A percentile compares a stretch with the other conserved stretches of the same genome.
These are phyloP conservation scores for Pythium aristosporum DNA, from an alignment of 352 stramenopile species.

Conservation along the genomic window DNA sequence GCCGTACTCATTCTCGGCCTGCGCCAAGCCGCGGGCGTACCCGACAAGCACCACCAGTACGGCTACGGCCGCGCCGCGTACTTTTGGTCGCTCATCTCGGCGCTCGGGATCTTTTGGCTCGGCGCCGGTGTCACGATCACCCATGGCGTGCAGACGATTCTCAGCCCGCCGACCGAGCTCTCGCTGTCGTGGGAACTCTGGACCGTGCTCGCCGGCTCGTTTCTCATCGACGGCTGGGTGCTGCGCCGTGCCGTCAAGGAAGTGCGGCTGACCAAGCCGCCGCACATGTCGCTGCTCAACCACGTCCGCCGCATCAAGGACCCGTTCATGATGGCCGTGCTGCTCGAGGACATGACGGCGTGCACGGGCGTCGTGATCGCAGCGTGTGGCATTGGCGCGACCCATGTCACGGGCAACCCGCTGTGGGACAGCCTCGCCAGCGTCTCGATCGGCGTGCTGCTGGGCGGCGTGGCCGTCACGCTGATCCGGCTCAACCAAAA, in stretches of 20 bases:
- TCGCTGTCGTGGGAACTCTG: conserved; percentile 90
- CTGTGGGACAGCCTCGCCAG: conserved; percentile 96
- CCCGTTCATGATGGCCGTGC: conserved; percentile 96
- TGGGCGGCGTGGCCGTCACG: conserved; percentile 93
- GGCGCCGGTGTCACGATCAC: conserved; percentile 95
- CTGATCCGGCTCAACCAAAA: conserved; percentile 94
- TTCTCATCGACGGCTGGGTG: conserved; percentile 96
- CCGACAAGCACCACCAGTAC: conserved; percentile 96
- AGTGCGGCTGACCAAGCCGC: conserved; percentile 73
- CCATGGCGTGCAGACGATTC: conserved; percentile 86
- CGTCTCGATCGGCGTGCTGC: conserved; percentile 92
- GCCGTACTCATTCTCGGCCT: conserved; percentile 86
- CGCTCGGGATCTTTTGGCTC: conserved; percentile 98
- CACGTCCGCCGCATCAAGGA: conserved; percentile 88
- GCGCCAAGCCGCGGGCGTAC: conserved; percentile 79
- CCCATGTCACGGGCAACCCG: conserved; percentile 90
- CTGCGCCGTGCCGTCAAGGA: conserved; percentile 91
- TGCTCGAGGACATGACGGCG: conserved; percentile 96
- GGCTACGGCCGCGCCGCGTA: conserved; percentile 97
- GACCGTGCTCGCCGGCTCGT: conserved; percentile 93
- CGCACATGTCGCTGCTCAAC: conserved; percentile 61
- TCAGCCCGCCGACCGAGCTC: conserved; percentile 68
- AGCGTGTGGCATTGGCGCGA: conserved; percentile 91
- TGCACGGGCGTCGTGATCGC: conserved; percentile 97
- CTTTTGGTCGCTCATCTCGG: conserved; percentile 98